These are phyloP conservation scores for Endotrypanum monterogeii DNA, from an alignment of 208 protist species.

Conservation along the genomic window DNA sequence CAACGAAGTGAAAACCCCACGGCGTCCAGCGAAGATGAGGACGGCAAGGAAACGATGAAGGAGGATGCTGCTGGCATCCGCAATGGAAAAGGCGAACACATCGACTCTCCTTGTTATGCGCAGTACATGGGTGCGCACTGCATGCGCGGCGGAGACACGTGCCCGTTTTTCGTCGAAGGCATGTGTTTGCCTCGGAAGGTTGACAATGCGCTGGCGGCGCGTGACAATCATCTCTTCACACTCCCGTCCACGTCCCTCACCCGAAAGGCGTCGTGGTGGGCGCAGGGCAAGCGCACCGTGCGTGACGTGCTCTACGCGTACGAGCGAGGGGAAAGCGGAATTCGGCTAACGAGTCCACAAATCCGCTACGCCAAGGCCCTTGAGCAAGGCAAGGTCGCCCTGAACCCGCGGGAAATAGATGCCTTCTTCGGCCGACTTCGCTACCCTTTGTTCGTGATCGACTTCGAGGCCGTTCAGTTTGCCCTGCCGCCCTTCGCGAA, in stretches of 20 bases:
- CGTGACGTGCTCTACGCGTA: conserved; percentile 67
- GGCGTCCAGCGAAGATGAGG: conserved; percentile 9
- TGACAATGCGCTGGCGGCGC: conserved; percentile 48
- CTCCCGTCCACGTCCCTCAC: conserved; percentile 67
- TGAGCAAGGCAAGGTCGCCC: conserved; percentile 51
- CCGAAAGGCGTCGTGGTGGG: conserved; percentile 82
- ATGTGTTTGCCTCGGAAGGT: conserved; percentile 81
- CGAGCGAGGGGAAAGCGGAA: conserved; percentile 34
- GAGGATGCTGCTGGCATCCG: neutral
- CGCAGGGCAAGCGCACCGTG: conserved; percentile 72
- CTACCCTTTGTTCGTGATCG: conserved; percentile 88
- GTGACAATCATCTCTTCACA: conserved; percentile 91
- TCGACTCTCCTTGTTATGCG: conserved; percentile 48
- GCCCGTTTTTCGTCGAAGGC: conserved; percentile 84
- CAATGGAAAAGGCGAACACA: neutral
- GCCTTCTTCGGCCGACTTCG: conserved; percentile 71
- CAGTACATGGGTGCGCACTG: conserved; percentile 71
- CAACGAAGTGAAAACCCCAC: conserved; percentile 9
- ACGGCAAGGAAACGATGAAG: neutral
- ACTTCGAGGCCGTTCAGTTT: conserved; percentile 91
- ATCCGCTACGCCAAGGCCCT: conserved; percentile 81
- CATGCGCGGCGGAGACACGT: conserved; percentile 59
- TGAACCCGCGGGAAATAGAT: conserved; percentile 82
- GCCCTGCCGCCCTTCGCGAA: conserved; percentile 87
- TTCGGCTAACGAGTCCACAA: conserved; percentile 83